phyloP scores from a whole-genome alignment of 495 filamentous ascomycete species.

The Neurospora sp. region DNA sequence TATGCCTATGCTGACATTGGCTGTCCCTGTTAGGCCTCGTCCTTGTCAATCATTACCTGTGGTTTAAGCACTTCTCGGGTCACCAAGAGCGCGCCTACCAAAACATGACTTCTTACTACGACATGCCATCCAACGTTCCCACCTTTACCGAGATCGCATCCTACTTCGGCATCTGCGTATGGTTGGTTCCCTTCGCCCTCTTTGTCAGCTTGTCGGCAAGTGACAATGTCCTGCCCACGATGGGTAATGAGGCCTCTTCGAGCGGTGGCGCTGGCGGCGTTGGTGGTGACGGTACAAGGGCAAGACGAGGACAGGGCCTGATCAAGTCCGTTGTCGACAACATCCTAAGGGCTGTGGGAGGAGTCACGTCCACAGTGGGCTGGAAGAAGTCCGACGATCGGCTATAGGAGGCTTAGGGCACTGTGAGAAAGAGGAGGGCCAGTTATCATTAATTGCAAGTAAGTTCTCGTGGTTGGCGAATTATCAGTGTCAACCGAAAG shows the following conservation, averaged over 20 bases:
- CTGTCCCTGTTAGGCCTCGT: constrained; percentile 53
- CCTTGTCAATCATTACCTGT: constrained; percentile 86
- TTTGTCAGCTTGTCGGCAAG: constrained; percentile 89
- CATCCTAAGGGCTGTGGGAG: constrained; percentile 59
- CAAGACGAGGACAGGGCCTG: constrained; percentile 66
- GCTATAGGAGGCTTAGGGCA: constrained; percentile 3
- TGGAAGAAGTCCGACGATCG: constrained; percentile 38
- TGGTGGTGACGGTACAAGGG: constrained; percentile 37
- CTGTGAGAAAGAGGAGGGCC: neutral
- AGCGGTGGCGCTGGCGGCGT: constrained; percentile 11
- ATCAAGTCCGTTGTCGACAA: constrained; percentile 81
- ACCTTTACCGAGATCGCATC: constrained; percentile 91
- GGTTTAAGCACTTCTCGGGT: constrained; percentile 87
- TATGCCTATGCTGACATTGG: constrained; percentile 7
- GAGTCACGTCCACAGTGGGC: constrained; percentile 65
- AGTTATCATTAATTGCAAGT: neutral
- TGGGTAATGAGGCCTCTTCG: constrained; percentile 42
- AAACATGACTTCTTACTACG: constrained; percentile 44
- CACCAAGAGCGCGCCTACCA: constrained; percentile 39
- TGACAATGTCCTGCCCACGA: constrained; percentile 89
- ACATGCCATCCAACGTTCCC: constrained; percentile 51
- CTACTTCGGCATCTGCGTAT: constrained; percentile 93
- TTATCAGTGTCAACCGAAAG: neutral
- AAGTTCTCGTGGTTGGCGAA: neutral
- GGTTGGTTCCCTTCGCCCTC: constrained; percentile 90